Evolutionary conservation across 768 basidiomycete species (phyloP).

Genomic region (Russula sp.): DNA sequence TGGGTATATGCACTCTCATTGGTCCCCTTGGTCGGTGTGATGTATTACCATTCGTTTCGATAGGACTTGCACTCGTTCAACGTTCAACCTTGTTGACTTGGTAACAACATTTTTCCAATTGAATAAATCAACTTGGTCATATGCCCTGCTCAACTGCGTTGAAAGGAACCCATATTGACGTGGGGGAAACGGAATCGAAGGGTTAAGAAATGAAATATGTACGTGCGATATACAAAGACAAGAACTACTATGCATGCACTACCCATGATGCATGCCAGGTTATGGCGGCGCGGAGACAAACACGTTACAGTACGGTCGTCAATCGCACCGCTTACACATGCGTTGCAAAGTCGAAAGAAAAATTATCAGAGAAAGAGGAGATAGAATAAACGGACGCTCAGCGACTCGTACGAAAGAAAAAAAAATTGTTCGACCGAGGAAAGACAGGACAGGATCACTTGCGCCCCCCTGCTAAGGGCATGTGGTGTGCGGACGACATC

Average conservation of each 20-base stretch:
- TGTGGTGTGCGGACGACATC: not conserved
- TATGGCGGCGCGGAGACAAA: conserved; percentile 6
- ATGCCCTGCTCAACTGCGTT: not conserved
- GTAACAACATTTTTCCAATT: not conserved
- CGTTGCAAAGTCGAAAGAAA: conserved; percentile 6
- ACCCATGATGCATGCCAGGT: not conserved
- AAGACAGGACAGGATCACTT: conserved; percentile 4
- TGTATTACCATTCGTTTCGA: conserved; percentile 7
- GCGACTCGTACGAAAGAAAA: conserved; percentile 7
- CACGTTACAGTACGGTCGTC: not conserved
- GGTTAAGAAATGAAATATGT: conserved; percentile 1
- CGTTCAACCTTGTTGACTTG: not conserved
- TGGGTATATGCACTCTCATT: conserved; percentile 12
- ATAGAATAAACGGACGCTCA: conserved; percentile 7
- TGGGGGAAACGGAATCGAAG: not conserved
- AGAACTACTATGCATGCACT: conserved; percentile 9
- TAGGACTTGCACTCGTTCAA: not conserved
- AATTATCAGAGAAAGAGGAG: not conserved
- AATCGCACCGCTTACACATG: not conserved
- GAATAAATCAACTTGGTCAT: not conserved
- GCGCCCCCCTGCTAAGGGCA: conserved; percentile 9
- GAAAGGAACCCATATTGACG: not conserved
- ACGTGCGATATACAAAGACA: not conserved
- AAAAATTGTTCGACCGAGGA: conserved; percentile 5
- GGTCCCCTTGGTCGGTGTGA: conserved; percentile 1